Base-by-base conservation (phyloP, 2,329 filamentous ascomycete genomes). In the Sclerotinia minor region DNA sequence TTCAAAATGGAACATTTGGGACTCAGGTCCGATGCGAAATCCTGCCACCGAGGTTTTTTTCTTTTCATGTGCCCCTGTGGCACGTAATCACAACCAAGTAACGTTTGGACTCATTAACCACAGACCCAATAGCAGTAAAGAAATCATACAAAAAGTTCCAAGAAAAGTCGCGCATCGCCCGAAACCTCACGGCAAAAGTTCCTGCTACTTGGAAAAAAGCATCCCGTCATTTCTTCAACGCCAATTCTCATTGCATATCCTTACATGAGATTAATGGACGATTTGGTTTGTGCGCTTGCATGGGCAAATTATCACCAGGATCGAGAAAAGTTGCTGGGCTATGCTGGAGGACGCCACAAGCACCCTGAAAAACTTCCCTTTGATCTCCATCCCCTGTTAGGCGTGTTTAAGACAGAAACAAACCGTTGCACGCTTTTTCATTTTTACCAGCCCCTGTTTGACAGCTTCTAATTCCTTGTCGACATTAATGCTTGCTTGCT, bases 401-500 rank as follows among this genome's bases (percentile, higher is more conserved):
- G 58, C 58, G 44, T 60, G 44, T 59, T 54, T 35, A 35, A 21
- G 44, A 45, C 19, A 66, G 58, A 50, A 66, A 52, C 44, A 60
- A 57, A 67, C 45, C 65, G 65, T 61, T 67, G 47, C 45, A 67
- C 47, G 67, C 68, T 67, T 64, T 35, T 64, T 35, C n/a, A 35
- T 35, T 50, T 63, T 38, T 35, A 21, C n/a, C 59, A 54, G 64
- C 68, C 71, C 72, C 69, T 72, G 72, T 68, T 67, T 72, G 70
- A 70, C 71, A 72, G 68, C 68, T 71, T 55, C 52, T 53, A 44
- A 53, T 53, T 61, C 65, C 65, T 63, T 67, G 65, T 67, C 47
- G 65, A 67, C 47, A 49, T 50, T 67, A 47, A 61, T 32, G 32
- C 32, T 7, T 32, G 29, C 29, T 32, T 61, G 44, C 59, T 61